Evolutionary conservation across 805 yeast species (phyloP).

Genomic region (Kazachstania martiniae): DNA sequence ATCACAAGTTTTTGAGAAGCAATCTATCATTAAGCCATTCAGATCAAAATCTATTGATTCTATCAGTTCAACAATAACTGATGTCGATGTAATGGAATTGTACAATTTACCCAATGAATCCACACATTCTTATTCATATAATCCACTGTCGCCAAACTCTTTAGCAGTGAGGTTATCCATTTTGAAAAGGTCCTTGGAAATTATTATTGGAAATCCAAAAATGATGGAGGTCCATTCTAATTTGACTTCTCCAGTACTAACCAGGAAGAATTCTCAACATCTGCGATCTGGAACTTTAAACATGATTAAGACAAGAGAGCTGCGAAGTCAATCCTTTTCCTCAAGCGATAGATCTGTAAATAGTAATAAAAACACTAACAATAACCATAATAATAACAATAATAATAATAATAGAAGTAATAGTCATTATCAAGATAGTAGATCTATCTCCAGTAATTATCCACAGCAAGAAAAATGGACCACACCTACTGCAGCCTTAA

Average conservation of each 20-base stretch:
- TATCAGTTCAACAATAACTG: constrained; percentile 8
- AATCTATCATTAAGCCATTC: background rate
- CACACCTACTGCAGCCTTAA: constrained; percentile 18
- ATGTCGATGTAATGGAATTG: constrained; percentile 33
- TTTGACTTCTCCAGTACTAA: no score
- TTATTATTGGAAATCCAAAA: constrained; percentile 51
- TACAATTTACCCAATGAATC: constrained; percentile 65
- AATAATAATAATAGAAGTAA: no score
- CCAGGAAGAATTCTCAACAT: no score
- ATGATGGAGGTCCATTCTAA: constrained; percentile 10
- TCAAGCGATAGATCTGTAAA: no score
- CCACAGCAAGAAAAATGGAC: constrained; percentile 6
- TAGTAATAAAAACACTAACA: no score
- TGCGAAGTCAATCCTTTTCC: no score
- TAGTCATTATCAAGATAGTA: no score
- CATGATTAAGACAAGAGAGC: no score
- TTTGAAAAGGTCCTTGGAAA: constrained; percentile 64
- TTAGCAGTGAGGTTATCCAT: constrained; percentile 66
- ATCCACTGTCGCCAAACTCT: constrained; percentile 72
- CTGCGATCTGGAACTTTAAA: no score
- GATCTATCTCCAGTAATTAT: background rate
- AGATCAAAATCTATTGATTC: constrained; percentile 10
- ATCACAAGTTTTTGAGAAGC: background rate
- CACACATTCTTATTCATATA: constrained; percentile 76
- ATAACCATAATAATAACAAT: no score